A percentile compares a stretch with the other conserved stretches of the same genome.
Conservation (phyloP, 257 asterid genomes). For the Penstemon davidsonii region DNA sequence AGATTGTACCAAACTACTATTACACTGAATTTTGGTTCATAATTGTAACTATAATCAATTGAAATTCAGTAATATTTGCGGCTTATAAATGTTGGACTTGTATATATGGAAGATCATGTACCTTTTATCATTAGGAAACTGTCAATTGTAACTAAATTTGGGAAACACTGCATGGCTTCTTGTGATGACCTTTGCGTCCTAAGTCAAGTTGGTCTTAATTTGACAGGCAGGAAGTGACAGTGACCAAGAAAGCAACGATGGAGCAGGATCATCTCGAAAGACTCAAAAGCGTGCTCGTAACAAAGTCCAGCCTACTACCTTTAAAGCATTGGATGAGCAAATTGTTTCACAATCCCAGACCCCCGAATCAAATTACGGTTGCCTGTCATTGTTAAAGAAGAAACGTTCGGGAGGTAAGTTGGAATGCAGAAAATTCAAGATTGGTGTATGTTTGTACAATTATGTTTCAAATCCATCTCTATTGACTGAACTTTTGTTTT, state of each 20-base stretch:
- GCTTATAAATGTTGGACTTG: constrained; percentile 17
- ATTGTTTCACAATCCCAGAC: constrained; percentile 46
- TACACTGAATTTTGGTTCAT: neutral
- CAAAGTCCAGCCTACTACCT: constrained; percentile 54
- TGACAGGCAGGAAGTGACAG: constrained; percentile 84
- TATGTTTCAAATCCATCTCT: constrained; percentile 4
- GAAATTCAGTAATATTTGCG: constrained; percentile 5
- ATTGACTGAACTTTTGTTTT: constrained; percentile 19
- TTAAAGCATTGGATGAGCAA: constrained; percentile 53
- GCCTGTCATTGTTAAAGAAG: constrained; percentile 68
- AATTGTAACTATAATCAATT: neutral
- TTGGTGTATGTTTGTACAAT: constrained; percentile 8
- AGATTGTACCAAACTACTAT: constrained; percentile 13
- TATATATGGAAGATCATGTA: constrained; percentile 19
- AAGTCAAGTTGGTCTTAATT: constrained; percentile 31
- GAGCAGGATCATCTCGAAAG: constrained; percentile 73
- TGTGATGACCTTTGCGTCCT: constrained; percentile 35
- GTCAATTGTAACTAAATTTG: constrained; percentile 8
- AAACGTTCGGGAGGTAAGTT: constrained; percentile 85
- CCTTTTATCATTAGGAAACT: constrained; percentile 31
- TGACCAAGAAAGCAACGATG: constrained; percentile 88
- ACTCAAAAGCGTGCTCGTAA: constrained; percentile 74
- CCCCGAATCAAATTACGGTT: constrained; percentile 51
- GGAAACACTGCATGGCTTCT: constrained; percentile 13
- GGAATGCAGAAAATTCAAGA: constrained; percentile 17